These are phyloP conservation scores for Dactylellina drechsleri DNA, from an alignment of 2,329 filamentous ascomycete genomes.

Conservation along the genomic window DNA sequence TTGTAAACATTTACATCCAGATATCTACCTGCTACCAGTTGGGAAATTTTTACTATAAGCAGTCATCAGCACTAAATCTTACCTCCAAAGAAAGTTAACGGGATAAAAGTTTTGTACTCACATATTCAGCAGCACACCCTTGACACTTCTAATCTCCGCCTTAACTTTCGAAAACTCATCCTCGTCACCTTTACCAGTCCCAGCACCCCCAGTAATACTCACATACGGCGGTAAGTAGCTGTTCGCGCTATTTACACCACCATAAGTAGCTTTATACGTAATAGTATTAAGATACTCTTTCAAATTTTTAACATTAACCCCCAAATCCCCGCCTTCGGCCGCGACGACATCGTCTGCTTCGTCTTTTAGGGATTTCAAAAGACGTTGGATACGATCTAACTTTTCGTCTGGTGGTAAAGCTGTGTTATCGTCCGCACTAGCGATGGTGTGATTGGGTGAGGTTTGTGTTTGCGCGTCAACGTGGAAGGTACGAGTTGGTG, in stretches of 20 bases:
- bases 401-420: conserved; percentile 56
- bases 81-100: neutral
- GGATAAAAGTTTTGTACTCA: conserved; percentile 34
- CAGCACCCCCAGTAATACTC: conserved; percentile 62
- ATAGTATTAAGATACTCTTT: conserved; percentile 74
- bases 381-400: conserved; percentile 56
- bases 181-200: conserved; percentile 68
- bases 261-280: conserved; percentile 64
- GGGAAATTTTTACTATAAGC: conserved; percentile 58
- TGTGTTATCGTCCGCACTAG: conserved; percentile 58
- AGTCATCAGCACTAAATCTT: conserved; percentile 2
- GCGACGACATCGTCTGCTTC: conserved; percentile 56
- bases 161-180: conserved; percentile 79
- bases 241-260: conserved; percentile 53
- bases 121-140: conserved; percentile 75
- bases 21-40: conserved; percentile 46
- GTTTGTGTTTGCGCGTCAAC: conserved; percentile 84
- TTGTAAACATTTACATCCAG: neutral
- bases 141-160: conserved; percentile 79
- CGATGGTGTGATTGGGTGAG: conserved; percentile 65
- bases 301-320: conserved; percentile 65
- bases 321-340: conserved; percentile 58
- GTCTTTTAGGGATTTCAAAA: conserved; percentile 58
- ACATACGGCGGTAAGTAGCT: conserved; percentile 62
- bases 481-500: conserved; percentile 82